Base-by-base conservation (phyloP, 305 asterid species). In the Solanum hybrid region DNA sequence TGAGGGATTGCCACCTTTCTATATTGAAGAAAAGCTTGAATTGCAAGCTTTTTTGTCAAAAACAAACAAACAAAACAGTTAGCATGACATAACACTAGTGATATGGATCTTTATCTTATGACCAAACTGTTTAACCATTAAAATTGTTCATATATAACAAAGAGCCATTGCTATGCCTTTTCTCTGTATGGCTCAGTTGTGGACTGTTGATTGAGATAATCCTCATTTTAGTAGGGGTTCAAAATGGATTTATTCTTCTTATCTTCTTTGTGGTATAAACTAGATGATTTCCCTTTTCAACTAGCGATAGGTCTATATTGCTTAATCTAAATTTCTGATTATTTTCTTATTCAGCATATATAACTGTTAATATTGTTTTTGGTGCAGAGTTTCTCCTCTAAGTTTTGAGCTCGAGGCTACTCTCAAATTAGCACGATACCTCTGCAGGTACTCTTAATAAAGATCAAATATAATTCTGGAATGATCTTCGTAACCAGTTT, bases 331-430 rank as follows among this genome's bases (percentile, higher is more conserved):
- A 51, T 85, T 79, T 81, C 29, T 11, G 88, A 51, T 85, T 56
- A 32, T 85, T 85, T 51, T 11, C 76, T 56, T 10, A 31, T 56
- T 85, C 76, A 56, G 76, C 76, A 56, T 85, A 19, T 85, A 32
- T 32, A 31, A 31, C 35, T 66, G 22, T 64, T 66, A 26, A 34
- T 31, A 27, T 72, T 89, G 51, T 76, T 80, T 34, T 88, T 42
- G 91, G 88, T 89, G 91, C 95, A 97, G 99, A 95, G 99, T 97
- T 91, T 97, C 99, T 81, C 99, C 99, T 88, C 90, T 97, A 89
- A 97, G 99, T 93, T 97, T 97, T 91, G 99, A 96, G 94, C 99
- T 97, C 56, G 99, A 97, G 91, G 99, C 99, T 89, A 95, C 98
- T 56, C 90, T 97, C 91, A 97, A 97, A 94, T 91, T 97, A 94